Evolutionary conservation across 129 eudicot genomes (phyloP).

Genomic region (Pulicaria dysenterica): DNA sequence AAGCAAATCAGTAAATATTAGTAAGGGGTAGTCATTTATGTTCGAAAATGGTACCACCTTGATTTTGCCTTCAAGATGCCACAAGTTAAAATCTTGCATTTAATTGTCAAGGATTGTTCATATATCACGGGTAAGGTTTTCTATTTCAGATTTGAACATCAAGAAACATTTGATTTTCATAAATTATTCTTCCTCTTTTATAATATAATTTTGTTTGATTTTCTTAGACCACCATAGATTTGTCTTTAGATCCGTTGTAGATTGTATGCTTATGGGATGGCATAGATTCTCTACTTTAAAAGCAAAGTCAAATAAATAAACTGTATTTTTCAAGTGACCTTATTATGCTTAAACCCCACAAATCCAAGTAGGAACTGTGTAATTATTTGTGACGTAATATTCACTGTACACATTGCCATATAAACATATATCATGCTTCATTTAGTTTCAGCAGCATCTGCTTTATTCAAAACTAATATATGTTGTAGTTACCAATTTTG

Average conservation of each 20-base stretch:
- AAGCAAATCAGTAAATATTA: background rate
- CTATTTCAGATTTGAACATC: conserved; percentile 5
- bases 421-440: conserved; percentile 10
- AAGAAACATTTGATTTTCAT: background rate
- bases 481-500: conserved; percentile 2
- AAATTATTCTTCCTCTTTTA: background rate
- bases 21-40: background rate
- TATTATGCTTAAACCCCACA: conserved; percentile 5
- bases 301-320: background rate
- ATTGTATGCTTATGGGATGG: background rate
- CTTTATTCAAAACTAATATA: conserved; percentile 17
- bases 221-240: background rate
- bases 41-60: conserved; percentile 1
- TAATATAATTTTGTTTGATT: background rate
- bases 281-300: conserved; percentile 2
- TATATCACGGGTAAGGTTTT: background rate
- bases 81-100: background rate
- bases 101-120: background rate
- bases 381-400: background rate
- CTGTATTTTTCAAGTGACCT: conserved; percentile 1
- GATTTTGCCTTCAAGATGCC: background rate
- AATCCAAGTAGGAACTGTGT: conserved; percentile 20
- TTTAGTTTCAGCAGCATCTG: conserved; percentile 14
- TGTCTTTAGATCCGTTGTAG: background rate
- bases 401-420: background rate